Conservation (phyloP, 2,329 filamentous ascomycete genomes). For the Coniochaeta ligniaria region DNA sequence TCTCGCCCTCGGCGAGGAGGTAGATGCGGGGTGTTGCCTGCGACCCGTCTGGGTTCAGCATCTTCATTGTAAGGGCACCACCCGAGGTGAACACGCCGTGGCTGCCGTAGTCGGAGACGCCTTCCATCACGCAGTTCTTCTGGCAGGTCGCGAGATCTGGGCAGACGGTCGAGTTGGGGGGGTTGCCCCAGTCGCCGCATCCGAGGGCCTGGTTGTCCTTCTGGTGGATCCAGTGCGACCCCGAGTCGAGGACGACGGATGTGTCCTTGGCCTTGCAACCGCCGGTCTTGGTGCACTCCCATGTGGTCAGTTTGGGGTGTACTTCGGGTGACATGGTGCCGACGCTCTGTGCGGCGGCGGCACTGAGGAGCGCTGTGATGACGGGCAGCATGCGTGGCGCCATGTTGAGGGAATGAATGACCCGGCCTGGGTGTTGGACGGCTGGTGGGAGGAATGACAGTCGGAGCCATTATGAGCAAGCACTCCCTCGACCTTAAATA, state of each 20-base stretch:
- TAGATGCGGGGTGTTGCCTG: slow-evolving; percentile 39
- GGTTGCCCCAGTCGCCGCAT: slow-evolving; percentile 24
- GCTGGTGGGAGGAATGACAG: not conserved
- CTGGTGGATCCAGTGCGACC: slow-evolving; percentile 38
- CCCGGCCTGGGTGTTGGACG: not conserved
- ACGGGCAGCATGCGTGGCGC: slow-evolving; percentile 11
- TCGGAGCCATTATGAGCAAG: not conserved
- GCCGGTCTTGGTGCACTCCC: slow-evolving; percentile 39
- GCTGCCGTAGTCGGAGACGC: slow-evolving; percentile 36
- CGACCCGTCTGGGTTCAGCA: slow-evolving; percentile 14
- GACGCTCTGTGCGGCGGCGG: slow-evolving; percentile 29
- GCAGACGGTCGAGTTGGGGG: slow-evolving; percentile 35
- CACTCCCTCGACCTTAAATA: not conserved
- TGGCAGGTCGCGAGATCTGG: slow-evolving; percentile 42
- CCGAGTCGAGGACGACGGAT: slow-evolving; percentile 41
- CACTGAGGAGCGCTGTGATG: slow-evolving; percentile 13
- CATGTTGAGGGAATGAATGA: not conserved
- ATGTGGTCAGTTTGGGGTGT: slow-evolving; percentile 44
- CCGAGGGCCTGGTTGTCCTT: slow-evolving; percentile 19
- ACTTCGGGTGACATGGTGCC: slow-evolving; percentile 30
- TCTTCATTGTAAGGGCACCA: slow-evolving; percentile 20
- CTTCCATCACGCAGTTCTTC: slow-evolving; percentile 47
- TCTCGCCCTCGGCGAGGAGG: slow-evolving; percentile 42
- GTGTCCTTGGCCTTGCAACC: slow-evolving; percentile 41
- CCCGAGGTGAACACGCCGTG: slow-evolving; percentile 25